Conservation (phyloP, 805 yeast species). For the Scheffersomyces spartinae region DNA sequence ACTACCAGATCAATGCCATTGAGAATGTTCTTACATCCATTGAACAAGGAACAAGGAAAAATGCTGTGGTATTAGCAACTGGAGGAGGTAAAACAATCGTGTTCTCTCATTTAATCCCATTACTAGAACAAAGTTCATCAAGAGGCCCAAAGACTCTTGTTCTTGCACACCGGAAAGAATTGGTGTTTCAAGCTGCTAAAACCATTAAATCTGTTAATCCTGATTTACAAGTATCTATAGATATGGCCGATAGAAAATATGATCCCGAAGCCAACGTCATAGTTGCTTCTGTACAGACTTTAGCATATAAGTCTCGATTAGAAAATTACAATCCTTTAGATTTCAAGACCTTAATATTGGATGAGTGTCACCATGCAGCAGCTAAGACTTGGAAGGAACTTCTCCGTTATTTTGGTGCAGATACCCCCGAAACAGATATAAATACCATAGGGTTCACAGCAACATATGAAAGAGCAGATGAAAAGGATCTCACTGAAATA, state of each 20-base stretch:
- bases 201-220: constrained; percentile 42
- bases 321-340: constrained; percentile 41
- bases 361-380: constrained; percentile 89
- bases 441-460: constrained; percentile 82
- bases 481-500: constrained; percentile 39
- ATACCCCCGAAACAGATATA: constrained; percentile 26
- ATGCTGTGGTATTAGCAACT: constrained; percentile 82
- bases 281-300: constrained; percentile 67
- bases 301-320: constrained; percentile 37
- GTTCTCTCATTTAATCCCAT: constrained; percentile 45
- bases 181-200: constrained; percentile 56
- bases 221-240: constrained; percentile 42
- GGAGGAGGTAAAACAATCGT: constrained; percentile 93
- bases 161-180: constrained; percentile 72
- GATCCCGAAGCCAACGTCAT: constrained; percentile 45
- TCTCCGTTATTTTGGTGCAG: constrained; percentile 46
- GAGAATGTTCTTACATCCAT: constrained; percentile 40
- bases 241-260: constrained; percentile 49
- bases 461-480: constrained; percentile 72
- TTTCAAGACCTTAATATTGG: constrained; percentile 69
- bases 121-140: constrained; percentile 18
- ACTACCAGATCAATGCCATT: constrained; percentile 67
- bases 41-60: constrained; percentile 33
- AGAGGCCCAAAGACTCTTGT: constrained; percentile 35
- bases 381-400: constrained; percentile 55